Evolutionary conservation across 805 yeast species (phyloP).

Genomic region (Groenewaldozyma tartarivorans): DNA sequence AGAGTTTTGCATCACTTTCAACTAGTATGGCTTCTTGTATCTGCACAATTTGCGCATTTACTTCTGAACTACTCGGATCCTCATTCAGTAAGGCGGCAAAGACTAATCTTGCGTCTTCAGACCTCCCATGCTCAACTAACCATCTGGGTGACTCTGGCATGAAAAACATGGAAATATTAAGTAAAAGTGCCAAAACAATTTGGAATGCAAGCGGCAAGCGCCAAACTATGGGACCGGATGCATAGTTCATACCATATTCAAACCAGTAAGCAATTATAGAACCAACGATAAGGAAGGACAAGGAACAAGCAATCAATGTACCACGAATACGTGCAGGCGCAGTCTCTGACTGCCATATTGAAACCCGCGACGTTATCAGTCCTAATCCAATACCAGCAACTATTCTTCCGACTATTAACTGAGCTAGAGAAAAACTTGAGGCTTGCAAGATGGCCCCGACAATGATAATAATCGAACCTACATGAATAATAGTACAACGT

Average conservation of each 20-base stretch:
- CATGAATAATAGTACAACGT: neutral
- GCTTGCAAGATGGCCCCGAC: slow-evolving; percentile 26
- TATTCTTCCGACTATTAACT: slow-evolving; percentile 46
- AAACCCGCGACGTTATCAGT: slow-evolving; percentile 64
- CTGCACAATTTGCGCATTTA: slow-evolving; percentile 13
- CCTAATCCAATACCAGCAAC: slow-evolving; percentile 72
- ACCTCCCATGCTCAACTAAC: slow-evolving; percentile 55
- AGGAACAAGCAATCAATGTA: slow-evolving; percentile 20
- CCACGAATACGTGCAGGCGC: slow-evolving; percentile 61
- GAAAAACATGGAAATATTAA: slow-evolving; percentile 28
- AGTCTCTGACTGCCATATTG: slow-evolving; percentile 74
- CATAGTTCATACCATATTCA: slow-evolving; percentile 9
- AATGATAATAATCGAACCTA: slow-evolving; percentile 5
- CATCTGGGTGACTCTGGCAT: slow-evolving; percentile 81
- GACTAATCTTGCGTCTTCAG: slow-evolving; percentile 44
- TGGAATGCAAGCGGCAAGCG: slow-evolving; percentile 17
- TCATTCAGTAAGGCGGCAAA: slow-evolving; percentile 13
- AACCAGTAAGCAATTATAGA: slow-evolving; percentile 24
- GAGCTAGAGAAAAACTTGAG: slow-evolving; percentile 16
- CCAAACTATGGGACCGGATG: slow-evolving; percentile 8
- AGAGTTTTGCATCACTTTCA: neutral
- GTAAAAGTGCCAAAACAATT: slow-evolving; percentile 31
- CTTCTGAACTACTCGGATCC: slow-evolving; percentile 11
- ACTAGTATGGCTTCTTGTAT: slow-evolving; percentile 3
- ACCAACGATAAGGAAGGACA: slow-evolving; percentile 17